Conservation (phyloP, 108 stramenopile genomes). For the Nannochloropsis gaditana region DNA sequence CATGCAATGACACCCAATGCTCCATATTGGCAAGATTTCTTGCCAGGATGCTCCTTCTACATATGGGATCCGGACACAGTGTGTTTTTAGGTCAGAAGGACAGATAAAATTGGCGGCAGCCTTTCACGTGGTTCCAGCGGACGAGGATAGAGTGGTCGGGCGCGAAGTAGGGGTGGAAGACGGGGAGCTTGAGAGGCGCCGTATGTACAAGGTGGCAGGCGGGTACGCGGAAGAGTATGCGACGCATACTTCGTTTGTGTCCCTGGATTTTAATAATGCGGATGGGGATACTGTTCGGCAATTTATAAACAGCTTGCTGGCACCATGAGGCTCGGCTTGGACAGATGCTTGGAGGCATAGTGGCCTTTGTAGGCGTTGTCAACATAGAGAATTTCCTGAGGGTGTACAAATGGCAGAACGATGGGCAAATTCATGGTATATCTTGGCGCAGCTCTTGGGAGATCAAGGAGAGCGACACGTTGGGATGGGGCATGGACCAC, state of each 20-base stretch:
- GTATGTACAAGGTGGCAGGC: neutral
- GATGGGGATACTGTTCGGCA: neutral
- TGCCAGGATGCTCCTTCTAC: neutral
- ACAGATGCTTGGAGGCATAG: too few species aligned
- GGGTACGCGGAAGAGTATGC: neutral
- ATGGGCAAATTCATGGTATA: too few species aligned
- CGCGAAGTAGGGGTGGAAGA: neutral
- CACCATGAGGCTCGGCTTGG: neutral
- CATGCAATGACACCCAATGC: neutral
- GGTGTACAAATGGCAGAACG: too few species aligned
- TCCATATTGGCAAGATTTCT: neutral
- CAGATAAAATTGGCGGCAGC: neutral
- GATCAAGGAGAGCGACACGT: too few species aligned
- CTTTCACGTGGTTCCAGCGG: neutral
- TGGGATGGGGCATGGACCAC: too few species aligned
- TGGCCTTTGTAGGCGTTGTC: too few species aligned
- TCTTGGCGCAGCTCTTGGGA: too few species aligned
- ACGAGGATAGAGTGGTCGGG: neutral
- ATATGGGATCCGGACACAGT: slow-evolving; percentile 16
- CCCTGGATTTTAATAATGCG: neutral
- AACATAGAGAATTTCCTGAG: too few species aligned
- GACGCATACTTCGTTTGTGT: neutral
- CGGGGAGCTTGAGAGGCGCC: neutral
- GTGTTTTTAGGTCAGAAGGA: neutral
- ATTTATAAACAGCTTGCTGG: neutral